These are phyloP conservation scores for apple (Malus domestica) DNA, from an alignment of 306 rosid species.

Conservation along the genomic window DNA sequence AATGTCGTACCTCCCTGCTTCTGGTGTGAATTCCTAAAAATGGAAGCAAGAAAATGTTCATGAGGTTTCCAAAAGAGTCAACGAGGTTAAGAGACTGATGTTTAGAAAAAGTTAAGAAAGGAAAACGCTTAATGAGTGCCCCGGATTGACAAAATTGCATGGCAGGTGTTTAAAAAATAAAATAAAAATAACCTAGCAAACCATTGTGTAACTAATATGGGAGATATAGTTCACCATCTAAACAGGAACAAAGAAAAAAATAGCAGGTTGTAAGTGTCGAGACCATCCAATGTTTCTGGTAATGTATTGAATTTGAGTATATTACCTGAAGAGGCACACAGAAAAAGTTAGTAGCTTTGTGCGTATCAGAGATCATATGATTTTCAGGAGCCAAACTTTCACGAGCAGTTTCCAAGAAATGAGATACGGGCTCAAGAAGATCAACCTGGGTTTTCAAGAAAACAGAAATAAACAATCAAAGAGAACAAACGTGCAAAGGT, in stretches of 20 bases:
- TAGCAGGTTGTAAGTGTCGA: not conserved
- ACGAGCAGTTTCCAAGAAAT: conserved; percentile 82
- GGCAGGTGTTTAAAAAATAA: not conserved
- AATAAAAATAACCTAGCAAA: not conserved
- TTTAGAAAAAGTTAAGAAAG: not conserved
- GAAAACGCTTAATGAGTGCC: not conserved
- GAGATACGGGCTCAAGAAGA: conserved; percentile 96
- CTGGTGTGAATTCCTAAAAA: conserved; percentile 81
- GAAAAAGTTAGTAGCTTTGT: conserved; percentile 67
- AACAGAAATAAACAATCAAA: conserved; percentile 6
- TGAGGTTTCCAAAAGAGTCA: not conserved
- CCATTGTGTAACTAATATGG: no score
- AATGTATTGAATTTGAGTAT: not conserved
- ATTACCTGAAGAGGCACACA: conserved; percentile 90
- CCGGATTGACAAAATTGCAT: not conserved
- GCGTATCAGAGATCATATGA: conserved; percentile 40
- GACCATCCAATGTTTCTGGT: not conserved
- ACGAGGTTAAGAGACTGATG: not conserved
- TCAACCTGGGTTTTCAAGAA: conserved; percentile 63
- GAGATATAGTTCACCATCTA: no score
- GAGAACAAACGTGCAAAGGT: not conserved
- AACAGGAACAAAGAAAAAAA: no score
- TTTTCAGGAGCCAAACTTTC: conserved; percentile 53
- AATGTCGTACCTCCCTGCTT: conserved; percentile 74
- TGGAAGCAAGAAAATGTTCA: conserved; percentile 15